Base-by-base conservation (phyloP, 805 yeast genomes). In the Candida odintsovae region DNA sequence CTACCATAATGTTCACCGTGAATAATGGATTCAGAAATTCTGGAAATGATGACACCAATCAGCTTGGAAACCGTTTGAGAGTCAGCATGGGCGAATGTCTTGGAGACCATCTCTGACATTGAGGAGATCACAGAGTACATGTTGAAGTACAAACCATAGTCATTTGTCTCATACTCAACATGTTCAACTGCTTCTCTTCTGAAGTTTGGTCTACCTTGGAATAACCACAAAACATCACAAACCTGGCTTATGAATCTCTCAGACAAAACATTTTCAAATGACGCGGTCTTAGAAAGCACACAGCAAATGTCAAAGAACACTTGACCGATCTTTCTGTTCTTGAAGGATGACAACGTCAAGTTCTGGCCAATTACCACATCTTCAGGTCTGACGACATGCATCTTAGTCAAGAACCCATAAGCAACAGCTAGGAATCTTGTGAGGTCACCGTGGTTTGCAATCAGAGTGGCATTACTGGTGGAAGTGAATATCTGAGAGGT, bases 111-210 rank as follows among this genome's bases (percentile, higher is more conserved):
- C 48, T 80, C 85, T 0, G 77, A 74, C 53, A 80, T 75, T 49
- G 84, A 83, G 10, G 83, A 74, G 0, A 87, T 73, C 4, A 82
- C 86, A 45, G 86, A 82, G 48, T 82, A 63, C 46, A 60, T 60
- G 41, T 62, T 61, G 50, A 62, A 63, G 43, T 60, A 63, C 6
- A 63, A 29, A 1, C 61, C 59, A 41, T 56, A 94, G 43, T 87
- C 92, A 28, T 86, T 87, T 40, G 82, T 82, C 60, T 92, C 99
- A 61, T 86, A 94, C 60, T 90, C 97, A 10, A 92, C 90, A 63
- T 92, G 99, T 49, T 79, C 83, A 6, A 76, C 71, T 4, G 80
- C 78, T 58, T 89, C 96, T 49, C 98, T 73, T 50, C 73, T 76
- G 56, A 88, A 67, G 0, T 86, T 82, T 1, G 94, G 86, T 40